Base-by-base conservation (phyloP, 345 rosid genomes). In the Bretschneidera sinensis region DNA sequence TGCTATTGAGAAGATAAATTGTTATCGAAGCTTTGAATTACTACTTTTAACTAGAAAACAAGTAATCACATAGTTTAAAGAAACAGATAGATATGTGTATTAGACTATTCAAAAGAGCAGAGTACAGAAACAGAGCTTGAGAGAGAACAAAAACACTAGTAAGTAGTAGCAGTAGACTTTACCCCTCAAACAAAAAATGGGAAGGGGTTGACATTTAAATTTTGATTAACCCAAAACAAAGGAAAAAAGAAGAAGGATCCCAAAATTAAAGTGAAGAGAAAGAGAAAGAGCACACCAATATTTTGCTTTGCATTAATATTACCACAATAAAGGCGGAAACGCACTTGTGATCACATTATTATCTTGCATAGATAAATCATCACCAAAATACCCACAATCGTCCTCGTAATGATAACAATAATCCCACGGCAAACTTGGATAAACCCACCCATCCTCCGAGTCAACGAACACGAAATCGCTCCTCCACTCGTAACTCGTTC, bases 391-490 rank as follows among this genome's bases (percentile, higher is more conserved):
- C 62, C 74, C 86, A 49, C 61, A 60, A 28, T 57, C 76, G 17
- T 61, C 63, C 43, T 78, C 78, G 55, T 60, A 72, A 17, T 77
- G 69, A 39, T 59, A 72, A 18, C 65, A 76, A 14, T 39, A 39
- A 57, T 63, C 61, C 84, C 84, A 81, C 24, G 81, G 76, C 22
- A 57, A 61, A 54, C 71, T 55, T 5, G 75, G 78, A 59, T 55
- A 73, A 33, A 70, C 65, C 73, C 82, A 82, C 13, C 66, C 71
- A 17, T 77, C 76, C 43, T 28, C 66, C 55, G 83, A 56, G 79
- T 91, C 98, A 39, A 69, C 77, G 50, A 74, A 81, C 45, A 83
- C 78, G 17, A 84, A 83, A 66, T 90, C 90, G 71, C 60, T 79
- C 73, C 79, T 59, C 2, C 74, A 65, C 74, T 78, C 78, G 61